Percentiles rank a stretch among this genome's conserved stretches.
These are phyloP conservation scores for Nicotiana tabacum DNA, from an alignment of 257 asterid genomes.

Conservation along the genomic window DNA sequence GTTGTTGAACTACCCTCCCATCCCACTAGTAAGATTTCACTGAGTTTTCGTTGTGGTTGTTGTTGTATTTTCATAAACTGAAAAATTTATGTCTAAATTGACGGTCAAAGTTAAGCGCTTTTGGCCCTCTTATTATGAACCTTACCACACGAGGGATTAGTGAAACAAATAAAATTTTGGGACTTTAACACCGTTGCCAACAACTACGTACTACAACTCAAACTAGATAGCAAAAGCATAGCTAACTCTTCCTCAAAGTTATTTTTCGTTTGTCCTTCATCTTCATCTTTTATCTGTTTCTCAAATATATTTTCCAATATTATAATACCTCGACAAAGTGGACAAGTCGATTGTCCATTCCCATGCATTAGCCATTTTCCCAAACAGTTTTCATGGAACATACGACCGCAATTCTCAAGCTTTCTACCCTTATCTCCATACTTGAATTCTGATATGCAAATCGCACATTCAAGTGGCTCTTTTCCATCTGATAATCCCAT, in stretches of 20 bases:
- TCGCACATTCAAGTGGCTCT: not conserved
- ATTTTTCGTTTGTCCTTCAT: not conserved
- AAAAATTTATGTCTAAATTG: too few relatives aligned
- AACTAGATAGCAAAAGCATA: not conserved
- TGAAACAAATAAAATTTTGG: too few relatives aligned
- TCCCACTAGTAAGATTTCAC: too few relatives aligned
- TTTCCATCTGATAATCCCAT: not conserved
- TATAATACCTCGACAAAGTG: slow-evolving; percentile 3
- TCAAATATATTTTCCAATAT: not conserved
- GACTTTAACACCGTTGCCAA: not conserved
- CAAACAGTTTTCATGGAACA: slow-evolving; percentile 12
- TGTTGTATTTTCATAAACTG: too few relatives aligned
- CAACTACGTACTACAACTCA: not conserved
- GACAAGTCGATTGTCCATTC: not conserved
- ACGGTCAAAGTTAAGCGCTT: too few relatives aligned
- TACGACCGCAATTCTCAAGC: not conserved
- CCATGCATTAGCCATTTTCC: slow-evolving; percentile 10
- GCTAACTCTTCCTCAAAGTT: slow-evolving; percentile 10
- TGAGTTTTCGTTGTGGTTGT: too few relatives aligned
- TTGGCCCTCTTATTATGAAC: too few relatives aligned
- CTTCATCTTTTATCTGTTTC: not conserved
- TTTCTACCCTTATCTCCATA: slow-evolving; percentile 6
- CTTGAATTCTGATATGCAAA: not conserved
- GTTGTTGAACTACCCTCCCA: too few relatives aligned
- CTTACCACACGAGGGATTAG: too few relatives aligned